phyloP scores from a whole-genome alignment of 2,329 filamentous ascomycete species.

The Graphilbum fragrans region DNA sequence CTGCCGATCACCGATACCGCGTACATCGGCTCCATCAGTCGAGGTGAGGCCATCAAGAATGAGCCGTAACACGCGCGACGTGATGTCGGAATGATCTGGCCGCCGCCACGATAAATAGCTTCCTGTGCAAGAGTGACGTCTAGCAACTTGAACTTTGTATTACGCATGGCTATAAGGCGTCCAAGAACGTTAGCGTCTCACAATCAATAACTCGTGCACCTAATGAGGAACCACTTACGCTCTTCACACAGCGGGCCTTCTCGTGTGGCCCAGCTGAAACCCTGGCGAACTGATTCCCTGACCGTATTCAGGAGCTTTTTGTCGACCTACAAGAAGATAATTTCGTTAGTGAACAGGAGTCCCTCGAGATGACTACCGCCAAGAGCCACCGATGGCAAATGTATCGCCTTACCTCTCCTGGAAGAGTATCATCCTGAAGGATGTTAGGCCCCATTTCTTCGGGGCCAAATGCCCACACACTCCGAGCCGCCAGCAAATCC shows the following conservation, averaged over 20 bases:
- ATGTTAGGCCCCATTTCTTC: constrained; percentile 94
- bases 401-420: constrained; percentile 69
- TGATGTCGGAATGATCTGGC: constrained; percentile 93
- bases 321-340: constrained; percentile 51
- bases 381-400: too few relatives aligned
- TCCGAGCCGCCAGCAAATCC: constrained; percentile 86
- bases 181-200: too few relatives aligned
- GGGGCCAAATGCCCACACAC: constrained; percentile 97
- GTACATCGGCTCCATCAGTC: constrained; percentile 95
- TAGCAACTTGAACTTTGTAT: constrained; percentile 94
- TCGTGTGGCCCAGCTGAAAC: constrained; percentile 90
- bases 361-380: constrained; percentile 18
- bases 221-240: constrained; percentile 45
- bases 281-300: constrained; percentile 85
- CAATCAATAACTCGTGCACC: background rate
- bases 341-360: background rate
- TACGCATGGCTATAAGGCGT: constrained; percentile 63
- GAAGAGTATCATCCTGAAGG: constrained; percentile 89
- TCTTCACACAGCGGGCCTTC: constrained; percentile 97
- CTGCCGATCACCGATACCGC: constrained; percentile 86
- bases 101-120: constrained; percentile 88
- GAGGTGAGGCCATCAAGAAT: constrained; percentile 92
- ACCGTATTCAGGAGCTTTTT: constrained; percentile 81
- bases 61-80: constrained; percentile 88
- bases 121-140: constrained; percentile 78